These are phyloP conservation scores for Aureobasidium sp. DNA, from an alignment of 2,329 filamentous ascomycete genomes.

Conservation along the genomic window DNA sequence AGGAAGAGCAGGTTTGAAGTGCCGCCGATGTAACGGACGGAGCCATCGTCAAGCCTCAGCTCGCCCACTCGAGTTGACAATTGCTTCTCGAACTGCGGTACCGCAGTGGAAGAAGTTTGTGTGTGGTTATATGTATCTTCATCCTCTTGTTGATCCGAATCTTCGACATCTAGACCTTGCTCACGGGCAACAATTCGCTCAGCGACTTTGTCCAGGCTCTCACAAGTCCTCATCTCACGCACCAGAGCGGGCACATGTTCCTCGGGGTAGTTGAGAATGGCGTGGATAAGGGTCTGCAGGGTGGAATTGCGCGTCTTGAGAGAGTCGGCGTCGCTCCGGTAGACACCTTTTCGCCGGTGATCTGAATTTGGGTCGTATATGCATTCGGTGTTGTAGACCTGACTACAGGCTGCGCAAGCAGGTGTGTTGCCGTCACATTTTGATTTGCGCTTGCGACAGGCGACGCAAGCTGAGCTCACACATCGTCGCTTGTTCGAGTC, in stretches of 20 bases:
- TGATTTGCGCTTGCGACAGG: conserved; percentile 27
- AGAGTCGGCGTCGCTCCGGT: conserved; percentile 85
- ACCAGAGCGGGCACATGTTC: conserved; percentile 76
- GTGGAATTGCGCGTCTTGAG: conserved; percentile 82
- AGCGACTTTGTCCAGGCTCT: conserved; percentile 59
- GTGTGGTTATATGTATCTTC: conserved; percentile 31
- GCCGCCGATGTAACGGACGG: conserved; percentile 83
- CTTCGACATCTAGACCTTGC: conserved; percentile 35
- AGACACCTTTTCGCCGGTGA: conserved; percentile 91
- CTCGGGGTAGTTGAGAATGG: conserved; percentile 83
- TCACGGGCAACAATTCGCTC: conserved; percentile 49
- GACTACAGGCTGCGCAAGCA: conserved; percentile 59
- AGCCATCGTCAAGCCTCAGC: conserved; percentile 75
- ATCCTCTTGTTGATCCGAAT: conserved; percentile 31
- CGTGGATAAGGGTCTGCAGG: conserved; percentile 83
- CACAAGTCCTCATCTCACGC: conserved; percentile 78
- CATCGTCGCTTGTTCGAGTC: conserved; percentile 35
- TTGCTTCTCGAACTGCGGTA: conserved; percentile 58
- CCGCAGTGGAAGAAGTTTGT: conserved; percentile 14
- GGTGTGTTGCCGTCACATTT: conserved; percentile 82
- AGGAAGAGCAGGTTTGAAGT: conserved; percentile 89
- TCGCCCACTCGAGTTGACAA: conserved; percentile 91
- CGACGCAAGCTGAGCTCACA: conserved; percentile 28
- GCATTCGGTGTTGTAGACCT: conserved; percentile 84
- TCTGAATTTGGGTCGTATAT: conserved; percentile 95